A percentile compares a stretch with the other conserved stretches of the same genome.
Conservation (phyloP, 164 flowering plant genomes). For the Vitis vinifera region ASM3070453v1 NC_081821.1:5299501-5300000, state of each 20-base stretch:
- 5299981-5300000: slow-evolving; percentile 42
- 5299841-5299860: slow-evolving; percentile 94
- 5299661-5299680: slow-evolving; percentile 69
- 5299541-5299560: too few species aligned
- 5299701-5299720: slow-evolving; percentile 94
- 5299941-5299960: slow-evolving; percentile 78
- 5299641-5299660: background rate
- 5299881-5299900: slow-evolving; percentile 65
- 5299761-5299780: slow-evolving; percentile 94
- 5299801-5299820: slow-evolving; percentile 75
- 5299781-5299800: slow-evolving; percentile 99
- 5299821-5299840: slow-evolving; percentile 86
- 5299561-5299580: too few species aligned
- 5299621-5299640: background rate
- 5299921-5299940: slow-evolving; percentile 65
- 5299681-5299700: slow-evolving; percentile 88
- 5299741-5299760: slow-evolving; percentile 89
- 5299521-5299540: too few species aligned
- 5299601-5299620: background rate
- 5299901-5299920: slow-evolving; percentile 83
- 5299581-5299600: too few species aligned
- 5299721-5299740: slow-evolving; percentile 86
- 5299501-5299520: too few species aligned
- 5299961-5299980: slow-evolving; percentile 62
- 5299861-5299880: slow-evolving; percentile 90